Evolutionary conservation across 2,329 filamentous ascomycete species (phyloP), one percentile per base, ranked within the genome.

Genomic region (Neonectria punicea): DNA sequence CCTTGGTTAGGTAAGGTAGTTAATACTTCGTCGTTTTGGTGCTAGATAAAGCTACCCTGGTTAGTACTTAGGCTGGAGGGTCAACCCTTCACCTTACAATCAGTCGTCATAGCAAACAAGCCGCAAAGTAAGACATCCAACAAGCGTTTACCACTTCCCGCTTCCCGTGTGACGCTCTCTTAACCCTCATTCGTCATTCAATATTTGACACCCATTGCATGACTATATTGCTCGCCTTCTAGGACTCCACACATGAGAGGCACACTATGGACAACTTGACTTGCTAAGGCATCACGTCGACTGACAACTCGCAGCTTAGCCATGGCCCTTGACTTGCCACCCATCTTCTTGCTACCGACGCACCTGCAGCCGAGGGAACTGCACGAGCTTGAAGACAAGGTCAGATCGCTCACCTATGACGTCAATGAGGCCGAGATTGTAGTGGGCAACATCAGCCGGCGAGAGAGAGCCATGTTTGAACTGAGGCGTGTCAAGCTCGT

Each of bases 381-480:
- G 10, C 87, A 90, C 54, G 78, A 84, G 34, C 76, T 93, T 14
- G 90, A 94, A 75, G 86, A 89, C 28, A 84, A 84, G 22, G 86
- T 97, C 10, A 82, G 85, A 4, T 85, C 84, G 0, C 76, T 96
- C 58, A 94, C 93, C 0, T 90, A 91, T 63, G 87, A 95, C 76
- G 82, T 91, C 57, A 82, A 84, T 14, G 91, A 95, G 77, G 93
- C 93, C 1, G 84, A 87, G 5, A 78, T 98, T 3, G 83, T 97
- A 2, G 77, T 98, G 32, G 93, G 92, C 2, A 93, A 90, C 69
- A 85, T 97, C 36, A 84, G 84, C 1, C 90, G 88, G 60, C 90
- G 87, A 68, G 86, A 89, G 72, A 86, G 95, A 18, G 93, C 93
- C 1, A 84, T 87, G 51, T 90, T 97, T 71, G 95, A 98, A 79